Base-by-base conservation (phyloP, 1,139 yeast species). In the Lodderomyces oxycetoniae region DNA sequence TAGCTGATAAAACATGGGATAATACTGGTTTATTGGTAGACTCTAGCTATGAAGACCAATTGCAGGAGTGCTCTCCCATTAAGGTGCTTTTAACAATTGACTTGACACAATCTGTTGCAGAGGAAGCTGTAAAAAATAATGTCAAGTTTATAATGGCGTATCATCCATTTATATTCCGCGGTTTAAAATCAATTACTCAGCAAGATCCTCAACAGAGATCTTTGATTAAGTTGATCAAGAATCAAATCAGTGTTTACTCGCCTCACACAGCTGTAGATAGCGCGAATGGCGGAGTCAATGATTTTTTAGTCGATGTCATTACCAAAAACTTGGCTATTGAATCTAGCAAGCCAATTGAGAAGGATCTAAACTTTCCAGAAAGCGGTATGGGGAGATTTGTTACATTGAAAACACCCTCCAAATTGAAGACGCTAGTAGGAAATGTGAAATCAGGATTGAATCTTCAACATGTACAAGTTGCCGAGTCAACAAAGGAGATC, bases 201-300 rank as follows among this genome's bases (percentile, higher is more conserved):
- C 50, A 57, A 4, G 87, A 86, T 47, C 80, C 95, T 0, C 97
- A 91, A 54, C 97, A 91, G 52, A 62, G 61, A 21, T 83, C 95
- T 4, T 65, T 91, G 35, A 56, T 91, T 26, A 73, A 73, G 39
- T 67, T 93, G 46, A 81, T 88, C 35, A 78, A 79, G 42, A 71
- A 79, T 39, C 85, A 85, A 12, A 74, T 91, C 42, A 77, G 89
- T 38, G 98, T 93, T 1, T 91, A 91, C 55, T 84, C 83, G 35
- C 98, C 98, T 12, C 99, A 93, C 52, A 89, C 98, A 0, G 91
- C 97, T 0, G 84, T 91, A 2, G 98, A 93, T 59, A 93, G 96
- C 22, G 95, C 94, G 8, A 59, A 60, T 12, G 87, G 85, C 8
- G 98, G 98, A 17, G 96, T 93, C 39, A 91, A 89, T 47, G 97